Evolutionary conservation across 768 basidiomycete genomes (phyloP).

Genomic region (Paxillus involutus): DNA sequence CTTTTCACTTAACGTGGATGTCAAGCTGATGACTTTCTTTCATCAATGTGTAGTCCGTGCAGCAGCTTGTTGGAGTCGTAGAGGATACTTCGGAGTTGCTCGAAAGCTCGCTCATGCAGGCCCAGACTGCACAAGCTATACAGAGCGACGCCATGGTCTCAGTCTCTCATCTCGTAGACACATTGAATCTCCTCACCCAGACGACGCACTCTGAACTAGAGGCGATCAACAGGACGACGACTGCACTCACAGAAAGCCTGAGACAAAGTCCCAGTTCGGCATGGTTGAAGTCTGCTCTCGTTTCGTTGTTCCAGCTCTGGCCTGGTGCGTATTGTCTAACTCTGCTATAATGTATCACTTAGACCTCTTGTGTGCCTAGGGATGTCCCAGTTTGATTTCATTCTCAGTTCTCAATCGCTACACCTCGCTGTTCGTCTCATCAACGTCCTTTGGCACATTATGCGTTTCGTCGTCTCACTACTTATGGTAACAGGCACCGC

Average conservation of each 20-base stretch:
- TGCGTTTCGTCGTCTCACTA: slow-evolving; percentile 36
- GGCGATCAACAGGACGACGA: slow-evolving; percentile 47
- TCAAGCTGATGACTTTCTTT: slow-evolving; percentile 14
- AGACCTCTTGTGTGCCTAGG: slow-evolving; percentile 10
- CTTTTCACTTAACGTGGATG: slow-evolving; percentile 9
- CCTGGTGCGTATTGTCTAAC: slow-evolving; percentile 23
- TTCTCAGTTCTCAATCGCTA: slow-evolving; percentile 28
- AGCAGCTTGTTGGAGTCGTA: slow-evolving; percentile 14
- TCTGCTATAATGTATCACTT: background rate
- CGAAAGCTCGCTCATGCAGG: slow-evolving; percentile 30
- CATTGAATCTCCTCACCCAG: slow-evolving; percentile 37
- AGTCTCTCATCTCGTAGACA: slow-evolving; percentile 34
- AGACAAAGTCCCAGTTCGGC: slow-evolving; percentile 13
- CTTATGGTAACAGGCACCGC: slow-evolving; percentile 37
- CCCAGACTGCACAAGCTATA: slow-evolving; percentile 30
- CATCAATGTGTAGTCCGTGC: slow-evolving; percentile 14
- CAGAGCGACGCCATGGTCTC: slow-evolving; percentile 39
- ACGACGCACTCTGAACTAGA: slow-evolving; percentile 44
- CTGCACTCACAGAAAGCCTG: slow-evolving; percentile 28
- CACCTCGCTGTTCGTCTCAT: slow-evolving; percentile 24
- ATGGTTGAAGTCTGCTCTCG: slow-evolving; percentile 20
- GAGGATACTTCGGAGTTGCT: slow-evolving; percentile 29
- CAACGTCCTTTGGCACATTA: slow-evolving; percentile 28
- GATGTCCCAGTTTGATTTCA: background rate
- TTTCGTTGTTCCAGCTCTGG: slow-evolving; percentile 12